Evolutionary conservation across 2,329 filamentous ascomycete species (phyloP).

Genomic region (Fusarium nygamai): DNA sequence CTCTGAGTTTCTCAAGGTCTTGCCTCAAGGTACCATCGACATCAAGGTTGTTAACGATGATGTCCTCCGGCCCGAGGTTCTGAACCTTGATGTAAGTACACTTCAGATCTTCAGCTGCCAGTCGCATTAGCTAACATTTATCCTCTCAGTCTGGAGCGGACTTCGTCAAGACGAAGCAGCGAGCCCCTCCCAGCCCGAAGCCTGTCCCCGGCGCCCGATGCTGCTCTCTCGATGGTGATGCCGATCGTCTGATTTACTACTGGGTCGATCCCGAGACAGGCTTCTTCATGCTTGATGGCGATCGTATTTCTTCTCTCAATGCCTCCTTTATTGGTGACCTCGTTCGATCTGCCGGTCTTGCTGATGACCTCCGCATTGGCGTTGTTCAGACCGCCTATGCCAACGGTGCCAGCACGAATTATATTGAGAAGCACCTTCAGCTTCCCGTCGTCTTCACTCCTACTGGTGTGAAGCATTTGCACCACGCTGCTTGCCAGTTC

Average conservation of each 20-base stretch:
- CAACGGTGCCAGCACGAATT: constrained; percentile 93
- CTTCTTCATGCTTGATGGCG: constrained; percentile 94
- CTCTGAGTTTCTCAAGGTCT: constrained; percentile 82
- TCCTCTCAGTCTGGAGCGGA: constrained; percentile 83
- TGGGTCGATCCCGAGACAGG: constrained; percentile 83
- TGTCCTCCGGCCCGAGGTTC: constrained; percentile 85
- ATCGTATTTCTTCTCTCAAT: constrained; percentile 93
- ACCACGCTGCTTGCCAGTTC: constrained; percentile 94
- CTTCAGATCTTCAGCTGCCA: neutral
- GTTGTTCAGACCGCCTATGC: constrained; percentile 98
- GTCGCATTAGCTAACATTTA: constrained; percentile 9
- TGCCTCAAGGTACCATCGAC: constrained; percentile 79
- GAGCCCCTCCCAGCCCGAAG: constrained; percentile 84
- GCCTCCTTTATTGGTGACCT: constrained; percentile 95
- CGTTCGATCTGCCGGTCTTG: constrained; percentile 79
- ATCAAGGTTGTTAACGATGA: constrained; percentile 93
- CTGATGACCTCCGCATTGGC: constrained; percentile 85
- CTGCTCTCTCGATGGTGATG: constrained; percentile 94
- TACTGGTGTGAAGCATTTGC: constrained; percentile 96
- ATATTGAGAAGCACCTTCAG: constrained; percentile 86
- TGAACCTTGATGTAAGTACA: constrained; percentile 82
- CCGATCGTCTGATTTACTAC: constrained; percentile 95
- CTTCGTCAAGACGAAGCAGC: constrained; percentile 96
- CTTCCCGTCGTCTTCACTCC: constrained; percentile 93
- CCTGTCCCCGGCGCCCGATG: constrained; percentile 79